Conservation (phyloP, 148 eudicot genomes). For the Talinum fruticosum region DNA sequence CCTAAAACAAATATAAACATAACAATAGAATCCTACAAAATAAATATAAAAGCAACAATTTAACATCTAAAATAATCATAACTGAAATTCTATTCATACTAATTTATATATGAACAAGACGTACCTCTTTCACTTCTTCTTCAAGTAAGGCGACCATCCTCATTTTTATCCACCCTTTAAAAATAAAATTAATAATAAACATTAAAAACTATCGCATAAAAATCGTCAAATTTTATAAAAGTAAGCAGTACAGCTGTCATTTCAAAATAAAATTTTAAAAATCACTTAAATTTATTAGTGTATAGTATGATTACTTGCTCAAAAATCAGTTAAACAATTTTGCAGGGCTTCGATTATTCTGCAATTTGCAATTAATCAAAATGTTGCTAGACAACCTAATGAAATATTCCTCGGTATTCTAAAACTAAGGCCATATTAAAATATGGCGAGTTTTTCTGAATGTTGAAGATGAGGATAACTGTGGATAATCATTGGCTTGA, state of each 20-base stretch:
- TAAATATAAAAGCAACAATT: not conserved
- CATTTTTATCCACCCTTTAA: slow-evolving; percentile 91
- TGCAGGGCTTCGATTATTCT: not conserved
- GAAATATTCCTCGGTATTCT: not conserved
- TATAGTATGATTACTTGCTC: not conserved
- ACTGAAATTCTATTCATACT: not conserved
- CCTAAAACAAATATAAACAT: too few relatives aligned
- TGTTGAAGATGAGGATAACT: not conserved
- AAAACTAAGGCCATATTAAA: not conserved
- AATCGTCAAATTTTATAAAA: too few relatives aligned
- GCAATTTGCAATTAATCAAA: not conserved
- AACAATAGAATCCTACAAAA: not conserved
- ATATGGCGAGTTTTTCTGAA: not conserved
- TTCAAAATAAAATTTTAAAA: too few relatives aligned
- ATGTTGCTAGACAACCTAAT: not conserved
- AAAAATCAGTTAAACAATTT: not conserved
- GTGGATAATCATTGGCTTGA: not conserved
- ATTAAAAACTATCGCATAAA: too few relatives aligned
- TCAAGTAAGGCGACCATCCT: slow-evolving; percentile 72
- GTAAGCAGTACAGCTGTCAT: too few relatives aligned
- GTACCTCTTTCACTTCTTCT: slow-evolving; percentile 92
- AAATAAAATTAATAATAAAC: not conserved
- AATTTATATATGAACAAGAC: not conserved
- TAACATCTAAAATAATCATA: not conserved
- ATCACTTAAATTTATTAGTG: not conserved